Evolutionary conservation across 1,139 yeast genomes (phyloP).

Genomic region (Groenewaldozyma auringiensis): DNA sequence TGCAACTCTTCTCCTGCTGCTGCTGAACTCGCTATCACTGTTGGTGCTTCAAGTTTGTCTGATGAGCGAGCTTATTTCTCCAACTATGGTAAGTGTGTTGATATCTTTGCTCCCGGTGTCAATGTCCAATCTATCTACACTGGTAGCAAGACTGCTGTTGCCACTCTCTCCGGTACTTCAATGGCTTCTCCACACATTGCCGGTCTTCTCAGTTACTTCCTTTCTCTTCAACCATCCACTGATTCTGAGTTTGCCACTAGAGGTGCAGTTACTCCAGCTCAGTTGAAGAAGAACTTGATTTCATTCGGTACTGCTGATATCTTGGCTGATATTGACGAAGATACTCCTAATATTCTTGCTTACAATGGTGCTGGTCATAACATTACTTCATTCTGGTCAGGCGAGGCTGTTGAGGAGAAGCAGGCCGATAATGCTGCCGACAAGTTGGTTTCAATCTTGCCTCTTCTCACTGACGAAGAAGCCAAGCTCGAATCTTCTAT

Average conservation of each 20-base stretch:
- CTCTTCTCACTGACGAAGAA: slow-evolving; percentile 17
- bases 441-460: slow-evolving; percentile 18
- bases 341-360: slow-evolving; percentile 82
- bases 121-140: slow-evolving; percentile 54
- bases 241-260: slow-evolving; percentile 63
- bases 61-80: slow-evolving; percentile 54
- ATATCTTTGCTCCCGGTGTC: slow-evolving; percentile 56
- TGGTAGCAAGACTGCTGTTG: slow-evolving; percentile 76
- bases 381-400: slow-evolving; percentile 61
- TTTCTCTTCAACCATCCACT: slow-evolving; percentile 83
- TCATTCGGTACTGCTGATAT: slow-evolving; percentile 67
- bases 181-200: slow-evolving; percentile 99
- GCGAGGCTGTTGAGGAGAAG: slow-evolving; percentile 7
- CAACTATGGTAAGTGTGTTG: slow-evolving; percentile 60
- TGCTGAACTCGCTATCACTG: slow-evolving; percentile 52
- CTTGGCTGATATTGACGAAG: slow-evolving; percentile 65
- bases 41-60: slow-evolving; percentile 46
- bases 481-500: slow-evolving; percentile 16
- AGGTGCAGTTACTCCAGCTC: slow-evolving; percentile 65
- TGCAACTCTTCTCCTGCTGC: slow-evolving; percentile 58
- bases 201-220: slow-evolving; percentile 76
- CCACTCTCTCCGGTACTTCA: slow-evolving; percentile 93
- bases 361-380: slow-evolving; percentile 91
- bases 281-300: slow-evolving; percentile 80
- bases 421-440: slow-evolving; percentile 7